Percentiles rank a stretch among this genome's conserved stretches.
phyloP scores from a whole-genome alignment of 116 monocot species.

The Trichopus zeylanicus region DNA sequence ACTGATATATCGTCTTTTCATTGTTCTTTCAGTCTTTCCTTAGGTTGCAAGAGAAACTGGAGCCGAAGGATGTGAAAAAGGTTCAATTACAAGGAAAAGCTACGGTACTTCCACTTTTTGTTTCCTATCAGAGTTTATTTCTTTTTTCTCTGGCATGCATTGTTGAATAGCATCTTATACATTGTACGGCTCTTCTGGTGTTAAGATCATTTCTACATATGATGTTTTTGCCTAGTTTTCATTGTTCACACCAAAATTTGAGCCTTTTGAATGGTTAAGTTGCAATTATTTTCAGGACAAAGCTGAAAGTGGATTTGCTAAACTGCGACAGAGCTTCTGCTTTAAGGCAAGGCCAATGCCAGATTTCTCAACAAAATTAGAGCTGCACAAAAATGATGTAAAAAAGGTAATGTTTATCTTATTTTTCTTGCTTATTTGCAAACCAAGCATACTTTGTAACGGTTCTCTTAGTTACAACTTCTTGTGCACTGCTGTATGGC shows the following conservation, averaged over 20 bases:
- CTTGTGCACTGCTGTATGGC: too few relatives aligned
- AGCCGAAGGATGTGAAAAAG: neutral
- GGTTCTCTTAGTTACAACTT: neutral
- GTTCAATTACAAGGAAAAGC: constrained; percentile 1
- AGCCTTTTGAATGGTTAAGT: neutral
- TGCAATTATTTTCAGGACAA: constrained; percentile 2
- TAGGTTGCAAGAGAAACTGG: neutral
- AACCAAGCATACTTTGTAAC: neutral
- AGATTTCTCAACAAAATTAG: constrained; percentile 7
- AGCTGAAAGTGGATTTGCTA: constrained; percentile 2
- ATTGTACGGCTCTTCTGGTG: neutral
- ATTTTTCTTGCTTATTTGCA: neutral
- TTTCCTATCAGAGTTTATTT: neutral
- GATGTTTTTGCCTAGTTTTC: neutral
- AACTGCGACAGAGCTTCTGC: constrained; percentile 11
- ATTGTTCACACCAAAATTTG: neutral
- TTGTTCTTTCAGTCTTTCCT: neutral
- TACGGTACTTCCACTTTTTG: neutral
- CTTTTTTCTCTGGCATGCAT: neutral
- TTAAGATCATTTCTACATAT: neutral
- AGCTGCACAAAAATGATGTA: neutral
- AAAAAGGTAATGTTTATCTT: constrained; percentile 1
- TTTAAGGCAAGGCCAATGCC: constrained; percentile 18
- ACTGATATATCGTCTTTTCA: neutral
- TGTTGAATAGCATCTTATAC: neutral